Evolutionary conservation across 208 protist genomes (phyloP).

Genomic region (Crithidia acanthocephali): DNA sequence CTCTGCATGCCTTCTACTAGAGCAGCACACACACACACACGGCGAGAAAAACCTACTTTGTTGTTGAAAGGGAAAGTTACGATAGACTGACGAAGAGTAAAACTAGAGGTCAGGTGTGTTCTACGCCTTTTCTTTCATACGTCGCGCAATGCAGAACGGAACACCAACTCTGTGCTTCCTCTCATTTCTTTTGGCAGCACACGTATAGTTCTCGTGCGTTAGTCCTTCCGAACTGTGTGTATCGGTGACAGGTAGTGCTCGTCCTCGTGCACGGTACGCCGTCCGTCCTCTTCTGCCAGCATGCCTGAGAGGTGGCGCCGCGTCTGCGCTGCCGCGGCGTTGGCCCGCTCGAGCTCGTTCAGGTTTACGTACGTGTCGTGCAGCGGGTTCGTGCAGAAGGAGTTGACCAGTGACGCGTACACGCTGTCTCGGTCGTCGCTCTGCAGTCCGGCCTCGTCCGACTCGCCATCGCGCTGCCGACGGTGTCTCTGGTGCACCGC

Average conservation of each 20-base stretch:
- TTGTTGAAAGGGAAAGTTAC: too few relatives aligned
- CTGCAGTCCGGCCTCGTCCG: conserved; percentile 8
- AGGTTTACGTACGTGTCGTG: conserved; percentile 31
- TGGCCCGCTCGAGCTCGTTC: conserved; percentile 26
- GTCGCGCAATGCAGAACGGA: too few relatives aligned
- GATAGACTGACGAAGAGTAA: too few relatives aligned
- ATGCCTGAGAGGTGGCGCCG: background rate
- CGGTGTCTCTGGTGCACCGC: background rate
- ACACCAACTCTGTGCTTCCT: too few relatives aligned
- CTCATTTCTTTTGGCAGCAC: too few relatives aligned
- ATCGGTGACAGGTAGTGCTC: background rate
- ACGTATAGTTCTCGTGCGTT: too few relatives aligned
- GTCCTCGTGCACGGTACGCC: background rate
- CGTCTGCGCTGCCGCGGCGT: conserved; percentile 14
- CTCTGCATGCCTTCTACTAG: too few relatives aligned
- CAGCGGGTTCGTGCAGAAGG: conserved; percentile 38
- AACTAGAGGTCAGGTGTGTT: too few relatives aligned
- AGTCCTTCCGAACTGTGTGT: too few relatives aligned
- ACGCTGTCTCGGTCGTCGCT: conserved; percentile 4
- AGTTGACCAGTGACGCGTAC: conserved; percentile 35
- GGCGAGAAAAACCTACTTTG: too few relatives aligned
- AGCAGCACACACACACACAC: too few relatives aligned
- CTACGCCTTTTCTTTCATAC: too few relatives aligned
- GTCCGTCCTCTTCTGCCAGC: background rate
- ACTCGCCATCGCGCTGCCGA: background rate